Conservation (phyloP, 305 asterid species). For the Fraxinus xanthoxyloides region DNA sequence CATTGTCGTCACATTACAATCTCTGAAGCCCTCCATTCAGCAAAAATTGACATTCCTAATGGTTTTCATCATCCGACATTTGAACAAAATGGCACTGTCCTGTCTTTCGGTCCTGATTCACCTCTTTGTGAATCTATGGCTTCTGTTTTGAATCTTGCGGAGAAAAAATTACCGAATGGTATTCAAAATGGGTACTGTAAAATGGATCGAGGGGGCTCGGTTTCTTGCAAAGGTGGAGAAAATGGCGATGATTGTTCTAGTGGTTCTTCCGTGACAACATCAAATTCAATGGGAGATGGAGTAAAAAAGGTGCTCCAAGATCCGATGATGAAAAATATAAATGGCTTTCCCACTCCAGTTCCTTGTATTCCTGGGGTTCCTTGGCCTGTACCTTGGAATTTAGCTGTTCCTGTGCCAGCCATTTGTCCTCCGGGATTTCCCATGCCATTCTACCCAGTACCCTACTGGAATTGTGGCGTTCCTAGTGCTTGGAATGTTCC, state of each 20-base stretch:
- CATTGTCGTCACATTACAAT: slow-evolving; percentile 51
- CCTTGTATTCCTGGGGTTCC: slow-evolving; percentile 54
- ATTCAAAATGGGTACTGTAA: slow-evolving; percentile 29
- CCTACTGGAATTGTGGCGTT: slow-evolving; percentile 57
- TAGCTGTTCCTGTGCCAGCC: slow-evolving; percentile 52
- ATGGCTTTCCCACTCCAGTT: slow-evolving; percentile 43
- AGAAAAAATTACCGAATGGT: slow-evolving; percentile 32
- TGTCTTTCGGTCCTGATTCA: slow-evolving; percentile 53
- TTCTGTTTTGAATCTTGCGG: slow-evolving; percentile 39
- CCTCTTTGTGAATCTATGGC: slow-evolving; percentile 52
- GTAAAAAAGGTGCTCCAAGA: slow-evolving; percentile 30
- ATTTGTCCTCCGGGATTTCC: slow-evolving; percentile 54
- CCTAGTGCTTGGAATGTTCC: slow-evolving; percentile 64
- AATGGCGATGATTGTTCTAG: slow-evolving; percentile 41
- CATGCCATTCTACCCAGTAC: slow-evolving; percentile 56
- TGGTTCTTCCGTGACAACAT: slow-evolving; percentile 36
- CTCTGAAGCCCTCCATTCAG: slow-evolving; percentile 51
- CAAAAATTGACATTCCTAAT: slow-evolving; percentile 33
- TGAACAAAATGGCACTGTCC: slow-evolving; percentile 54
- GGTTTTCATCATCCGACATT: slow-evolving; percentile 36
- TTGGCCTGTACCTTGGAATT: slow-evolving; percentile 53
- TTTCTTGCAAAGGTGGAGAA: slow-evolving; percentile 31
- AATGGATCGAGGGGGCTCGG: slow-evolving; percentile 26
- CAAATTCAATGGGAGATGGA: slow-evolving; percentile 27
- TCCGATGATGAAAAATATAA: slow-evolving; percentile 39